Base-by-base conservation (phyloP, 495 filamentous ascomycete species). In the Hyphodiscus hymeniophilus region DNA sequence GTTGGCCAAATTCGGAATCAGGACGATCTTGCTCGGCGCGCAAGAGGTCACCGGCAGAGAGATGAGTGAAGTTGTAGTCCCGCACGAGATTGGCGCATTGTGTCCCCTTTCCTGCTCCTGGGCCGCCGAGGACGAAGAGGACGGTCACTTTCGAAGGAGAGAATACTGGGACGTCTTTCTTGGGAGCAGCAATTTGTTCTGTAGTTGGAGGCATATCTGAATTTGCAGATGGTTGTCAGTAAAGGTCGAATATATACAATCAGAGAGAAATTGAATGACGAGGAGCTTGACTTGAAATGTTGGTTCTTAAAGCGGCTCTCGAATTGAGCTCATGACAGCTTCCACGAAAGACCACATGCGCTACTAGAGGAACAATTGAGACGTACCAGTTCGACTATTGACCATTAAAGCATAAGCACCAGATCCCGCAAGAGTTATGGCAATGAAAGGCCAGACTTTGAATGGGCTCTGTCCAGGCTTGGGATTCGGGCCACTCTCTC, bases 61-160 rank as follows among this genome's bases (percentile, higher is more conserved):
- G 81, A 71, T 98, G 92, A 24, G 75, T 79, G 79, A 98, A 97
- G 61, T 80, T 81, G 69, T 90, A 95, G 67, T 90, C 84, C n/a
- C 73, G 68, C 23, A 95, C 90, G 13, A 98, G 80, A 47, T 87
- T 84, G 35, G 80, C 77, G 71, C 90, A 98, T 64, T 98, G 92
- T 24, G 84, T 89, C 54, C 84, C 84, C 61, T 89, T 89, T 51
- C 84, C 84, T 26, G 84, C 80, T 54, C 84, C 84, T 4, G 84
- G 84, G 7, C 84, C 84, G 64, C 84, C 84, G 45, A 89, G 83
- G 13, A 88, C 83, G 72, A 87, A 89, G 67, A 98, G 73, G 53
- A 98, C 91, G 7, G 89, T 89, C 12, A 90, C 88, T 33, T 86
- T 72, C 39, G 74, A 52, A n/a, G 84, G 71, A 45, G 78, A 81